Base-by-base conservation (phyloP, 2,329 filamentous ascomycete species). In the Fusarium fujikuroi region DNA sequence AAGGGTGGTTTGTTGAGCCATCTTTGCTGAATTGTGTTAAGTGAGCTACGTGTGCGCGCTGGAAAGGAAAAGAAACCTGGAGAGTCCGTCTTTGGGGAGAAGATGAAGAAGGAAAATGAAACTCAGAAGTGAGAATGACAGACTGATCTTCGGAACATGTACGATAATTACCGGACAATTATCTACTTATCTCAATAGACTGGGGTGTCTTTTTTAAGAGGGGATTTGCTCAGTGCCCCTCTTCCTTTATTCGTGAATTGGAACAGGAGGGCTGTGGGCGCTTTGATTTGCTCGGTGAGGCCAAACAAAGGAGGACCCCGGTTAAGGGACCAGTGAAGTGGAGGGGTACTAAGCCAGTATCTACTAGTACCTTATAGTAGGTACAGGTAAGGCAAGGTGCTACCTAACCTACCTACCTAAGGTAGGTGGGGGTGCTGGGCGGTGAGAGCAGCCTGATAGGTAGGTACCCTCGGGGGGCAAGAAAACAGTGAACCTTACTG, bases 1-100 rank as follows among this genome's bases (percentile, higher is more conserved):
- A 66, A 95, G 90, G 54, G 92, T 95, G 57, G 92, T 92, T 76
- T 91, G 91, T 87, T 96, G 85, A 46, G 89, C 88, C 88, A 90
- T 91, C 59, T 79, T 85, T 61, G 59, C 53, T 54, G 47, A 50
- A 37, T 65, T 57, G 42, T 57, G n/a, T 32, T 37, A n/a, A 28
- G 25, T 23, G n/a, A 65, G 12, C 47, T 54, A 15, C 19, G 34
- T 18, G 37, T 30, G 34, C 10, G 32, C 28, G 43, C 36, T 46
- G 30, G 36, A 25, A 28, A 61, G n/a, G n/a, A 54, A 30, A 49
- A 23, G 60, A 34, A 39, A 42, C 18, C 7, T 37, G 52, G 25
- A 60, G 59, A 72, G 69, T 62, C 69, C 69, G 57, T 47, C 60
- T 70, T 70, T 64, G 59, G 40, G 30, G 12, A 64, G 40, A 28